Evolutionary conservation across 202 grass and related monocot species (phyloP), one percentile per base, ranked within the genome.

Genomic region (Elaeis oleifera): DNA sequence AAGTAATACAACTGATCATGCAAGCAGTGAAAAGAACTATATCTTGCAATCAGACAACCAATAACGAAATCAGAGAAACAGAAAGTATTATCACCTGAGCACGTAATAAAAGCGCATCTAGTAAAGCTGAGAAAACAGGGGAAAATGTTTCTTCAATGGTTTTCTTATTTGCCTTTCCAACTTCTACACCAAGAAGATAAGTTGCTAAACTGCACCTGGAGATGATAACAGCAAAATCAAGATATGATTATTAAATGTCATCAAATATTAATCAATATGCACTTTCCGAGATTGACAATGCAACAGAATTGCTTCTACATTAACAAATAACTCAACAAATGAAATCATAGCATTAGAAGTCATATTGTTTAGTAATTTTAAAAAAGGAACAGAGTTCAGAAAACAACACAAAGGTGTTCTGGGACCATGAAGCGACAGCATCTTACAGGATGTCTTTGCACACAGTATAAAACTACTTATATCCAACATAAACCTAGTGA

Each of bases 151-250:
- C 81, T 66, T 75, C 76, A 5, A 18, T 18, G 3, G 61, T 67
- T 64, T 78, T 86, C 82, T 71, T 89, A 81, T 86, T 79, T 49
- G 65, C 51, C 58, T 79, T 79, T 77, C 79, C 50, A 28, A 69
- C 63, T 79, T 91, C 84, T 39, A 74, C 61, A 26, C 71, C 76
- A 68, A 91, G 71, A 81, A 92, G 83, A 78, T 81, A 92, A 86
- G 86, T 74, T 56, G 79, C 74, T 63, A 97, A 84, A 84, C 77
- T 83, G 69, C 92, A 97, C 92, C 92, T 97, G 84, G 19, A 81
- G 57, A 73, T 73, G 31, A 21, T 20, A 52, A 72, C 27, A 76
- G 44, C 65, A 79, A 71, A 25, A 57, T 60, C 28, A 51, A 64
- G 5, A 23, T 31, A 16, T 28, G 15, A 59, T 15, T 26, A 28